Evolutionary conservation across 2,329 filamentous ascomycete species (phyloP), one percentile per base, ranked within the genome.

Genomic region (Thermothelomyces thermophilus): DNA sequence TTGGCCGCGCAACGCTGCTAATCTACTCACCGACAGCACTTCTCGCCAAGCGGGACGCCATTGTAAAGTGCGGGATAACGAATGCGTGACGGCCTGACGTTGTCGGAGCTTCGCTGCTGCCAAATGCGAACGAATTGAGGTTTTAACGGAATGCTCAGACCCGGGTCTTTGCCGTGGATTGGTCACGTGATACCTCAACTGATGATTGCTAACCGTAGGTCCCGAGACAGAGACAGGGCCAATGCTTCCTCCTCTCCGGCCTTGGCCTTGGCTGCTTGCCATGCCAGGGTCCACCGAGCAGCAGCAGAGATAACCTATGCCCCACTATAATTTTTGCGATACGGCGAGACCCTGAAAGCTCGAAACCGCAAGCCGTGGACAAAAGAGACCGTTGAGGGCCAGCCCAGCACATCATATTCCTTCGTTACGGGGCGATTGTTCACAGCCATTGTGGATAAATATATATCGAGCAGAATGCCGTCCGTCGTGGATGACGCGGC

Each of bases 11-110:
- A 11, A 35, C 33, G 13, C 6, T n/a, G 33, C 7, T 35, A 2
- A 9, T 35, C 16, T 46, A 83, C 89, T 73, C 83, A 97, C 91
- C 87, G 76, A 91, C 77, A 76, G 90, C 89, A 81, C 84, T 90
- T 82, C 87, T 90, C 82, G 86, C 89, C 78, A 97, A 82, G 80
- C 90, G 89, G 75, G 89, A 95, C 80, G 91, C 91, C 91, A 97
- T 97, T 86, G 78, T 87, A 80, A 72, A 71, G 75, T 77, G 71
- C 73, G 73, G 73, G 71, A 73, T 74, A 75, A 75, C 72, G 68
- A 70, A 67, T 73, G 68, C 56, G 67, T 68, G 66, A 60, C 65
- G 63, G 65, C 66, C 70, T 69, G 64, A 68, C 61, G 58, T 62
- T 64, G 64, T 68, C 67, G 68, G 66, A 69, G 68, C 69, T 73